Evolutionary conservation across 805 yeast genomes (phyloP).

Genomic region (Metschnikowia bowlesiae): DNA sequence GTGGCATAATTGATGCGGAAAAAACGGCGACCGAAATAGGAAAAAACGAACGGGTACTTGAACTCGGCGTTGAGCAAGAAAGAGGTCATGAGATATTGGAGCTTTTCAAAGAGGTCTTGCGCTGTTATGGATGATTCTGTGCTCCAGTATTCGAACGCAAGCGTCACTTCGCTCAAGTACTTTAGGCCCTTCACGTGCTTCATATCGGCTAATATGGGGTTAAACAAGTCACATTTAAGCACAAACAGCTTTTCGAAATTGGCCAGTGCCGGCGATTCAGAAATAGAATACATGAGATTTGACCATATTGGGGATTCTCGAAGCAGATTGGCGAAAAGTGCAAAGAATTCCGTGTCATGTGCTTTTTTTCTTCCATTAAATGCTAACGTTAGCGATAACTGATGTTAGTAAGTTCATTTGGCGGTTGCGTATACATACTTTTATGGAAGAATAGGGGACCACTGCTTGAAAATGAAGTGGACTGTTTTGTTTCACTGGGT

Average conservation of each 20-base stretch:
- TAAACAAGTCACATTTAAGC: constrained; percentile 12
- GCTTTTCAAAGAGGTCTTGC: constrained; percentile 9
- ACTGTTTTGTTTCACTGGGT: not conserved
- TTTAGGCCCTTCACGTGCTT: constrained; percentile 7
- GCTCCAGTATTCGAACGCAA: constrained; percentile 10
- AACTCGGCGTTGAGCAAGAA: constrained; percentile 26
- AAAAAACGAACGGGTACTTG: constrained; percentile 28
- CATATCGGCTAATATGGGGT: constrained; percentile 11
- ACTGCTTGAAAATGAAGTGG: not conserved
- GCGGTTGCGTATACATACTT: not conserved
- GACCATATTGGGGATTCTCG: constrained; percentile 7
- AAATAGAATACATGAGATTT: constrained; percentile 5
- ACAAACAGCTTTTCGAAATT: constrained; percentile 1
- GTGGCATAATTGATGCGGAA: constrained; percentile 19
- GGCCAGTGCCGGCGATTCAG: not conserved
- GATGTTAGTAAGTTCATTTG: not conserved
- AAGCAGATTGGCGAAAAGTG: constrained; percentile 7
- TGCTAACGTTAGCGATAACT: constrained; percentile 9
- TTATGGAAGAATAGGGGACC: not conserved
- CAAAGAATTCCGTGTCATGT: constrained; percentile 8
- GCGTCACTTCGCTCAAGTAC: constrained; percentile 5
- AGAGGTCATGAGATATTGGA: constrained; percentile 22
- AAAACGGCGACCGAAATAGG: constrained; percentile 25
- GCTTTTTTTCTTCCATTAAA: constrained; percentile 10
- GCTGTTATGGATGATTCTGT: constrained; percentile 5